A percentile compares a stretch with the other conserved stretches of the same genome.
phyloP scores from a whole-genome alignment of 805 yeast species.

The Yamadazyma phyllophila region DNA sequence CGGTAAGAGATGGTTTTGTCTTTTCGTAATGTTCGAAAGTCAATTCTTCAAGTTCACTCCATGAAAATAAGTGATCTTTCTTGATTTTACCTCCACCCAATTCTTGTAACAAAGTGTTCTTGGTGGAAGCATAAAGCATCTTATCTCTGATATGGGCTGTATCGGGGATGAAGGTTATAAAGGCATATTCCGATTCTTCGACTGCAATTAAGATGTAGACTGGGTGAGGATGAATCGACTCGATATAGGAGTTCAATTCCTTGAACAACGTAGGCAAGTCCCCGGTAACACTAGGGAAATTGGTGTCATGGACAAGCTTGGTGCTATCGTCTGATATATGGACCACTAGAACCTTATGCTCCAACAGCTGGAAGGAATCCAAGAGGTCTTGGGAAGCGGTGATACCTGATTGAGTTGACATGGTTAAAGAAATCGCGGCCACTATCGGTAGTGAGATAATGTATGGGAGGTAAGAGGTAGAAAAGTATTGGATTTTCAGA shows the following conservation, averaged over 20 bases:
- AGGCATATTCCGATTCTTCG: slow-evolving; percentile 33
- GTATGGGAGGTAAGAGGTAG: too few relatives aligned
- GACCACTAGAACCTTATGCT: slow-evolving; percentile 26
- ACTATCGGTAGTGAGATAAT: neutral
- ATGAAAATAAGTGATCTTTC: slow-evolving; percentile 38
- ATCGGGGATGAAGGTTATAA: slow-evolving; percentile 87
- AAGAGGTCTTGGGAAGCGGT: slow-evolving; percentile 32
- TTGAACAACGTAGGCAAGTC: slow-evolving; percentile 18
- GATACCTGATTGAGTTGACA: slow-evolving; percentile 47
- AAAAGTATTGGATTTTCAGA: too few relatives aligned
- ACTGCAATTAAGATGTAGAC: slow-evolving; percentile 29
- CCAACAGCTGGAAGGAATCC: slow-evolving; percentile 23
- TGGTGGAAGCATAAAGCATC: slow-evolving; percentile 93
- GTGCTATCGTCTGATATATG: slow-evolving; percentile 34
- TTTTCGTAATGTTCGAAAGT: slow-evolving; percentile 45
- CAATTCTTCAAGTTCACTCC: slow-evolving; percentile 59
- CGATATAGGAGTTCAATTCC: slow-evolving; percentile 21
- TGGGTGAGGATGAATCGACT: slow-evolving; percentile 32
- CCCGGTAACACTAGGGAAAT: slow-evolving; percentile 15
- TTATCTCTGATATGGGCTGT: slow-evolving; percentile 74
- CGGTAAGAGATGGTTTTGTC: slow-evolving; percentile 10
- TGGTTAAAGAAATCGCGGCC: slow-evolving; percentile 10
- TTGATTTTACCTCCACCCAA: slow-evolving; percentile 62
- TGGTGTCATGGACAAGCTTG: slow-evolving; percentile 28
- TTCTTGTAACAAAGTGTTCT: slow-evolving; percentile 69